phyloP scores from a whole-genome alignment of 2,329 filamentous ascomycete genomes.

The Tolypocladium guangdongense region DNA sequence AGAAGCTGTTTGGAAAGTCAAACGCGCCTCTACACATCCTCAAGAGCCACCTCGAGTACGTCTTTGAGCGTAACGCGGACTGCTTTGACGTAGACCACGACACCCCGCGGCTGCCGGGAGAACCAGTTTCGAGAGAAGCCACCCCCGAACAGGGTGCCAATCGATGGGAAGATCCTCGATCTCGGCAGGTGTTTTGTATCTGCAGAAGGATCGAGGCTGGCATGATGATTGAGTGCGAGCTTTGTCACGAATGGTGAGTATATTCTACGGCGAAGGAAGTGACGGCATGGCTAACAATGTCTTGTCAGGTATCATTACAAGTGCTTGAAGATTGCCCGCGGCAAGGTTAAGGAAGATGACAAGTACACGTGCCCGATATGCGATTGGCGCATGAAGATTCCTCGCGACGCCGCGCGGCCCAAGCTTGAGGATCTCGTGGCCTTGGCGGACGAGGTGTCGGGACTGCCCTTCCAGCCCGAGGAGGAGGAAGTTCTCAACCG shows the following conservation, averaged over 20 bases:
- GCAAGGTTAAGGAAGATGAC: constrained; percentile 96
- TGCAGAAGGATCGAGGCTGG: constrained; percentile 87
- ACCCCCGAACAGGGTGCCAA: constrained; percentile 40
- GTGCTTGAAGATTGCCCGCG: constrained; percentile 92
- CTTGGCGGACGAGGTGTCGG: constrained; percentile 74
- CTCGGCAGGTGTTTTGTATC: constrained; percentile 87
- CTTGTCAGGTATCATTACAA: constrained; percentile 81
- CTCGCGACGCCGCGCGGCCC: constrained; percentile 86
- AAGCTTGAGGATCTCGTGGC: constrained; percentile 81
- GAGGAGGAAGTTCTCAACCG: constrained; percentile 79
- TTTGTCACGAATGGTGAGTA: constrained; percentile 91
- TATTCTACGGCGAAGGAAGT: neutral
- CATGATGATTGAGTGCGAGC: constrained; percentile 99
- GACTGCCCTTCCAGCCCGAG: constrained; percentile 86
- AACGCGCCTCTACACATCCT: constrained; percentile 95
- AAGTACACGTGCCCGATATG: constrained; percentile 98
- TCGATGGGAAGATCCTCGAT: constrained; percentile 50
- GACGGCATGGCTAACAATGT: neutral
- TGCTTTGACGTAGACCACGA: constrained; percentile 84
- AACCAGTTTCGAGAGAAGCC: constrained; percentile 80
- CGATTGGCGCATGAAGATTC: constrained; percentile 94
- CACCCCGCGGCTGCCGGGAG: constrained; percentile 78
- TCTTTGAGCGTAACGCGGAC: constrained; percentile 75
- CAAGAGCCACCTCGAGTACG: constrained; percentile 87
- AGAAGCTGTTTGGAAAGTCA: constrained; percentile 95